A percentile compares a stretch with the other conserved stretches of the same genome.
phyloP scores from a whole-genome alignment of 1,284 basidiomycete genomes.

The Boletellus deceptivus region DNA sequence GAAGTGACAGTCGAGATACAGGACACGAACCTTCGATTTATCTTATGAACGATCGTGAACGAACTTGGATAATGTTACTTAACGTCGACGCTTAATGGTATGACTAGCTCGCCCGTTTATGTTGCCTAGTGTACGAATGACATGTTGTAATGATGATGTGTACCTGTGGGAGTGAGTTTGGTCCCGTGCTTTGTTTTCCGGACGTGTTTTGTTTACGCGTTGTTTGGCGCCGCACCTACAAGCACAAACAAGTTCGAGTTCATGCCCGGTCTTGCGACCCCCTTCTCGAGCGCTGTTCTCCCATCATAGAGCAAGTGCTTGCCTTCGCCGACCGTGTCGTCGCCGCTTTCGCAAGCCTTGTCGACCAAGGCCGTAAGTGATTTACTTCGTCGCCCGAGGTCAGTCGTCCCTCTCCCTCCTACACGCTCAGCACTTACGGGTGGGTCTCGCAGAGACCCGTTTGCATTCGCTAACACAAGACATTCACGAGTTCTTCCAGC shows the following conservation, averaged over 20 bases:
- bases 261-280: neutral
- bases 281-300: constrained; percentile 14
- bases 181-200: constrained; percentile 23
- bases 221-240: constrained; percentile 29
- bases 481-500: constrained; percentile 23
- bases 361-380: constrained; percentile 27
- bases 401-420: constrained; percentile 4
- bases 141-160: neutral
- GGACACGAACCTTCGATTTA: constrained; percentile 30
- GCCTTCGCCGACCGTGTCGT: constrained; percentile 17
- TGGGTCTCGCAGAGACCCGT: constrained; percentile 10
- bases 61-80: constrained; percentile 1
- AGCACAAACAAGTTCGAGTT: constrained; percentile 37
- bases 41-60: constrained; percentile 18
- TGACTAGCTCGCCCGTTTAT: neutral
- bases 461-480: constrained; percentile 21
- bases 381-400: constrained; percentile 23
- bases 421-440: neutral
- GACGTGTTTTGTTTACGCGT: constrained; percentile 32
- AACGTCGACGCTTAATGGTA: neutral
- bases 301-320: constrained; percentile 21
- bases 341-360: constrained; percentile 22
- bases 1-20: constrained; percentile 15
- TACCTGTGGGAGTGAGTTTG: too few species aligned
- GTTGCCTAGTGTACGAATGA: constrained; percentile 2